Evolutionary conservation across 2,329 filamentous ascomycete genomes (phyloP).

Genomic region (Emmonsiellopsis sp.): DNA sequence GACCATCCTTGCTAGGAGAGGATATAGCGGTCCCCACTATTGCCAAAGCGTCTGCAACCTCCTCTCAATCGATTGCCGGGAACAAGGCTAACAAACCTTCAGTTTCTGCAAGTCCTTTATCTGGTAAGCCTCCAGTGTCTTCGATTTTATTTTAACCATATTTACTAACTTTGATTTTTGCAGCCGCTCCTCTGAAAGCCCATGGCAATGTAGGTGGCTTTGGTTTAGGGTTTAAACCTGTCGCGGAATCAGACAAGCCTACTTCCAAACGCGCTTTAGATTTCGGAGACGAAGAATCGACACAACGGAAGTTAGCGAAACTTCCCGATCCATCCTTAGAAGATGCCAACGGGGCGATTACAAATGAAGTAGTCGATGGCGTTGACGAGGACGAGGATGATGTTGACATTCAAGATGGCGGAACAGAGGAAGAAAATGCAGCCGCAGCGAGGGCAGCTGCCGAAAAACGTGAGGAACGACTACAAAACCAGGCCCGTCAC

Average conservation of each 20-base stretch:
- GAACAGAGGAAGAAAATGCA: slow-evolving; percentile 77
- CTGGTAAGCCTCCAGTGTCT: slow-evolving; percentile 23
- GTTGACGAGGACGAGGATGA: slow-evolving; percentile 60
- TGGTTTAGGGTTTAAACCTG: slow-evolving; percentile 62
- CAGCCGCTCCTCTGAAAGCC: slow-evolving; percentile 51
- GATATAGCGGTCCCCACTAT: slow-evolving; percentile 44
- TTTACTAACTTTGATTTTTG: slow-evolving; percentile 5
- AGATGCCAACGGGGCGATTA: slow-evolving; percentile 46
- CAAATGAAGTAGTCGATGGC: slow-evolving; percentile 43
- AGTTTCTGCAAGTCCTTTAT: slow-evolving; percentile 31
- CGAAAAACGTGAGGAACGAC: slow-evolving; percentile 66
- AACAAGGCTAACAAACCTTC: slow-evolving; percentile 34
- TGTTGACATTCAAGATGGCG: slow-evolving; percentile 64
- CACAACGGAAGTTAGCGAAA: slow-evolving; percentile 80
- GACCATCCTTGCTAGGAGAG: slow-evolving; percentile 44
- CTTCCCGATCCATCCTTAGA: slow-evolving; percentile 68
- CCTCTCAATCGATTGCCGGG: slow-evolving; percentile 30
- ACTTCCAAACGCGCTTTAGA: slow-evolving; percentile 65
- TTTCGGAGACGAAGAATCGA: slow-evolving; percentile 80
- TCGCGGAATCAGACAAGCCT: slow-evolving; percentile 55
- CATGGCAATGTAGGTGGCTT: slow-evolving; percentile 73
- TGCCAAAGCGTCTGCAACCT: slow-evolving; percentile 35
- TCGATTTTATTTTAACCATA: background rate
- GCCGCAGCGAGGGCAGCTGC: slow-evolving; percentile 77
- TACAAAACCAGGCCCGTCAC: slow-evolving; percentile 35